Percentiles rank a stretch among this genome's conserved stretches.
Conservation (phyloP, 2,329 filamentous ascomycete genomes). For the Thyridium curvatum region DNA sequence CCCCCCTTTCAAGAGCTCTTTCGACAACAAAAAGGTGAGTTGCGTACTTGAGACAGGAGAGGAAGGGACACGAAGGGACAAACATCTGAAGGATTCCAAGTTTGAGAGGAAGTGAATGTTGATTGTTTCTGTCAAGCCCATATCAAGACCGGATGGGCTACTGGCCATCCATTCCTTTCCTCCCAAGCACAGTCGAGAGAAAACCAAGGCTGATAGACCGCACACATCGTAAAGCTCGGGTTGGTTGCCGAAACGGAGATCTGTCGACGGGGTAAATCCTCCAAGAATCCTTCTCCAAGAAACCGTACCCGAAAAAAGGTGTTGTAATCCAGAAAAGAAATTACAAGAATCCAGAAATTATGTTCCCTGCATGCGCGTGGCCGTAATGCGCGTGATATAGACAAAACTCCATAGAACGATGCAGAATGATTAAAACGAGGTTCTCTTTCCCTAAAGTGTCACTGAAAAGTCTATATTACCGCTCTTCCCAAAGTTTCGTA, state of each 20-base stretch:
- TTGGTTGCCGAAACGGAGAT: no score
- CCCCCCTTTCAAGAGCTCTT: no score
- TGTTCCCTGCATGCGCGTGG: conserved; percentile 22
- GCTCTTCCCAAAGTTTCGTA: not conserved
- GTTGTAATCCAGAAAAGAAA: conserved; percentile 22
- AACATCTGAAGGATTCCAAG: no score
- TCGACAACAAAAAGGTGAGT: no score
- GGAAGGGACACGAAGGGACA: no score
- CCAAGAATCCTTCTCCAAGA: not conserved
- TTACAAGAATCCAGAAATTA: conserved; percentile 29
- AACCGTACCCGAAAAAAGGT: conserved; percentile 14
- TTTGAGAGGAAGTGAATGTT: no score
- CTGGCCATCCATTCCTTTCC: not conserved
- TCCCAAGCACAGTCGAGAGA: not conserved
- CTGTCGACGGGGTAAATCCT: no score
- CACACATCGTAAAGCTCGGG: not conserved
- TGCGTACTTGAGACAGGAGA: no score
- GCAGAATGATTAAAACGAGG: conserved; percentile 15
- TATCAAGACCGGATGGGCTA: not conserved
- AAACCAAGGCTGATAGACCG: not conserved
- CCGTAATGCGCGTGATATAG: conserved; percentile 13
- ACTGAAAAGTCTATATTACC: conserved; percentile 18
- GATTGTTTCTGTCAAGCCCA: conserved; percentile 2
- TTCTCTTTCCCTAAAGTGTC: not conserved
- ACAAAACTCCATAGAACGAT: conserved; percentile 27